phyloP scores from a whole-genome alignment of 345 rosid genomes.

The Eucalyptus curtisii region DNA sequence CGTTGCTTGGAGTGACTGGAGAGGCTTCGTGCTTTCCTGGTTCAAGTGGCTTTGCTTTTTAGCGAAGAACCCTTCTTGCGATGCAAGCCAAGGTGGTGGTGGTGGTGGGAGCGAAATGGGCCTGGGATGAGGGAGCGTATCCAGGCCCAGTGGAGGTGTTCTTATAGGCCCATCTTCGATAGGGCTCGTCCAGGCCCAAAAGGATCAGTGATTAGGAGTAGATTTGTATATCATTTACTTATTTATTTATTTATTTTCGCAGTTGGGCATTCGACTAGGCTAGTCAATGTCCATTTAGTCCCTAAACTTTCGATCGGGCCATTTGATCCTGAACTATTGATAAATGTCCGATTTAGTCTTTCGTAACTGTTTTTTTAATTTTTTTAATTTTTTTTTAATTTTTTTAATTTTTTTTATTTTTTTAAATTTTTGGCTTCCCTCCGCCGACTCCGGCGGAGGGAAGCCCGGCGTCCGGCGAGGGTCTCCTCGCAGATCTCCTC shows the following conservation, averaged over 20 bases:
- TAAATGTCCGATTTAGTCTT: no score
- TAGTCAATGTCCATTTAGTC: no score
- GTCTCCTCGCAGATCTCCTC: no score
- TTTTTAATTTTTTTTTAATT: no score
- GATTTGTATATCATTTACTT: background rate
- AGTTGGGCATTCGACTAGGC: background rate
- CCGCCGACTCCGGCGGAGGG: no score
- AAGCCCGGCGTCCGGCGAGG: no score
- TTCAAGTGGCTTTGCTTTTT: background rate
- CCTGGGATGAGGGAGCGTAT: background rate
- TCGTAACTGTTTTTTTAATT: no score
- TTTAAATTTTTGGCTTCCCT: no score
- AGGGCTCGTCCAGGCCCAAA: background rate
- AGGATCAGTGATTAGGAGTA: background rate
- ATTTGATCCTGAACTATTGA: no score
- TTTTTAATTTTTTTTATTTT: no score
- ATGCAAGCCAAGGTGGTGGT: background rate
- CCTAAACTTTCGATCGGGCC: no score
- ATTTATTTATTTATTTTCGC: background rate
- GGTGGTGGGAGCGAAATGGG: background rate
- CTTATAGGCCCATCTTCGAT: background rate
- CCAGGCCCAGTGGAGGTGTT: background rate
- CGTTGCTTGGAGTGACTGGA: background rate
- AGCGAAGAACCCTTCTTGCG: background rate
- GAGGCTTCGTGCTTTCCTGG: background rate